Base-by-base conservation (phyloP, 2,329 filamentous ascomycete genomes). In the Aspergillus oerlinghausenensis region DNA sequence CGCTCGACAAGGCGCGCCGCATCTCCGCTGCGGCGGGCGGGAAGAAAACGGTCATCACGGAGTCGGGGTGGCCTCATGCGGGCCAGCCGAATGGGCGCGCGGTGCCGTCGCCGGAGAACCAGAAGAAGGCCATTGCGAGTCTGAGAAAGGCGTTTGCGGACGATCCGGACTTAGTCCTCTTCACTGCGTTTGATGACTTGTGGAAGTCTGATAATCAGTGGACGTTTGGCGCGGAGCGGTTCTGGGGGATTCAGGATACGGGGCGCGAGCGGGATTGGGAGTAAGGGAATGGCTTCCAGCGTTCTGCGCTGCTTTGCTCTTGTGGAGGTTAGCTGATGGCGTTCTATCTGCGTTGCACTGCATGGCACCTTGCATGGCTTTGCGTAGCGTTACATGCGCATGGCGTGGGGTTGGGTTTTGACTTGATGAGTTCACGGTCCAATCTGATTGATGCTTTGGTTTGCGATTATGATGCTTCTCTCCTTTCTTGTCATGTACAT, bases 51-150 rank as follows among this genome's bases (percentile, higher is more conserved):
- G 79, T 93, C 40, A 85, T 95, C 63, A 91, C 89, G 1, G 92
- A 96, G 78, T 87, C 88, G 3, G 92, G 92, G 51, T 96, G 91
- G 91, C 91, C 91, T 45, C 85, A 83, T 70, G 73, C 83, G 63
- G 91, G 91, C 19, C 63, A 77, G 11, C 58, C 79, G 52, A 92
- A 94, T 69, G 84, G 84, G 2, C 67, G 70, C 19, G 90, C 90
- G n/a, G 77, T 92, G 1, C 88, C 90, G 0, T 84, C 85, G 11
- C 65, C 76, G n/a, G 75, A 79, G 10, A 85, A 92, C 62, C 91
- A 96, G 72, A 69, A 77, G 10, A 70, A 73, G 23, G 91, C 91
- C 10, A 72, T 96, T 38, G 70, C 75, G 5, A 87, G 86, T 25
- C 83, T 96, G 66, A 84, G 82, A 70, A 67, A 69, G 40, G 77